Evolutionary conservation across 805 yeast species (phyloP).

Genomic region (Saturnispora bothae): DNA sequence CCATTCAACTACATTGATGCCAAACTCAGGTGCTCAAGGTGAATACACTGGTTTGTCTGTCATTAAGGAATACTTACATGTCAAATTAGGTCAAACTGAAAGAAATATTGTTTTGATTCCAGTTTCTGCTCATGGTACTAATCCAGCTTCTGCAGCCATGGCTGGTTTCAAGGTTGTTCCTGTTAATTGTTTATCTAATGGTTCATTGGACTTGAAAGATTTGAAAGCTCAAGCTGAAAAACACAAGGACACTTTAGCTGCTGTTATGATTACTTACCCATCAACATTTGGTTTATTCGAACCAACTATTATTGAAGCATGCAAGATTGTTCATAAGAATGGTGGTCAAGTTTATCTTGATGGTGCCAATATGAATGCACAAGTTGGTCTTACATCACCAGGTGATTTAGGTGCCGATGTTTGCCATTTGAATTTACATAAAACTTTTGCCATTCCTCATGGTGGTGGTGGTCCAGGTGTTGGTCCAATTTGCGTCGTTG

Average conservation of each 20-base stretch:
- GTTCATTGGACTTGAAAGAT: constrained; percentile 77
- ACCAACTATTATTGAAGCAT: constrained; percentile 78
- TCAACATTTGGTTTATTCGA: constrained; percentile 95
- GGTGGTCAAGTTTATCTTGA: constrained; percentile 97
- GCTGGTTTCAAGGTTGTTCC: constrained; percentile 90
- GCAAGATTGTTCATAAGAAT: constrained; percentile 68
- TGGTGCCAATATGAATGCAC: constrained; percentile 99
- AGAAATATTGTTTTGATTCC: constrained; percentile 91
- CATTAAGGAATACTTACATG: constrained; percentile 60
- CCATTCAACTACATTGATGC: constrained; percentile 83
- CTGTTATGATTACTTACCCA: constrained; percentile 95
- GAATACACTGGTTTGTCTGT: constrained; percentile 91
- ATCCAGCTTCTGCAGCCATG: constrained; percentile 98
- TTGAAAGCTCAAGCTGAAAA: constrained; percentile 60
- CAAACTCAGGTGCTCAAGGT: constrained; percentile 98
- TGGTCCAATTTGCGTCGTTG: constrained; percentile 91
- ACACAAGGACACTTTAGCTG: constrained; percentile 64
- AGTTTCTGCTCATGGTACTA: constrained; percentile 96
- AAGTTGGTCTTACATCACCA: constrained; percentile 93
- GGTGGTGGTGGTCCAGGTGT: constrained; percentile 99
- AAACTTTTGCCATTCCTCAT: constrained; percentile 95
- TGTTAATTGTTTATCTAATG: constrained; percentile 75
- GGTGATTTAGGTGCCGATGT: constrained; percentile 98
- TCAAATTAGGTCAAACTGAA: constrained; percentile 54
- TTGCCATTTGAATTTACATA: constrained; percentile 92